Conservation (phyloP, 2,329 filamentous ascomycete genomes). For the Trichoderma arundinaceum region DNA sequence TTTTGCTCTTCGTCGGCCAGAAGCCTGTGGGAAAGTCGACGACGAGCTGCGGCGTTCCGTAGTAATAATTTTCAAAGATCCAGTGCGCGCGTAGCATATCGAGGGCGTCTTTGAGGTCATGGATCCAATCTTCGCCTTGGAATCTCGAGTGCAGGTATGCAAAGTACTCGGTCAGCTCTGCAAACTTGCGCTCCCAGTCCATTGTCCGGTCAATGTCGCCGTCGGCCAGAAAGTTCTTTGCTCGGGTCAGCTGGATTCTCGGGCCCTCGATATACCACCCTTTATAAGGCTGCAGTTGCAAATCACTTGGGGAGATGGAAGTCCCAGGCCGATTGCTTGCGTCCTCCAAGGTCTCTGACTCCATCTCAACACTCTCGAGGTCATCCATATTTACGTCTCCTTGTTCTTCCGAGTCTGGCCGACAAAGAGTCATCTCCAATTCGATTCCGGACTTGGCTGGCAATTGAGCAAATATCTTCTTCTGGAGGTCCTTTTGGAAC, state of each 20-base stretch:
- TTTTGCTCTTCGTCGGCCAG: slow-evolving; percentile 37
- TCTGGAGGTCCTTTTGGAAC: slow-evolving; percentile 7
- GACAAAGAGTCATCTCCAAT: slow-evolving; percentile 14
- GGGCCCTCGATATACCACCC: slow-evolving; percentile 46
- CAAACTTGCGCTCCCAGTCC: slow-evolving; percentile 48
- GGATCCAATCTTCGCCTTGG: slow-evolving; percentile 40
- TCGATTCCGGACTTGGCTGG: slow-evolving; percentile 21
- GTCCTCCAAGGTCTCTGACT: slow-evolving; percentile 4
- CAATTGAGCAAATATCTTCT: neutral
- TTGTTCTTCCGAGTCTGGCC: neutral
- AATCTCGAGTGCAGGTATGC: slow-evolving; percentile 41
- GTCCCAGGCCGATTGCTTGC: neutral
- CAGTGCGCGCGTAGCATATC: slow-evolving; percentile 45
- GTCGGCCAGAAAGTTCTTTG: slow-evolving; percentile 55
- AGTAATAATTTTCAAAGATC: slow-evolving; percentile 46
- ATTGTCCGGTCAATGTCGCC: slow-evolving; percentile 52
- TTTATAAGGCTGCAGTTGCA: slow-evolving; percentile 39
- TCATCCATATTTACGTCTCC: neutral
- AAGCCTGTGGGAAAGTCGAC: slow-evolving; percentile 37
- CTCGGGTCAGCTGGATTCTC: slow-evolving; percentile 41
- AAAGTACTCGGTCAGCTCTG: slow-evolving; percentile 49
- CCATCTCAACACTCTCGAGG: neutral
- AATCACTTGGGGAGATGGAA: neutral
- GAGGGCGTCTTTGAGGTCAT: slow-evolving; percentile 41
- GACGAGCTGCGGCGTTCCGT: slow-evolving; percentile 39